Conservation (phyloP, 768 basidiomycete species). For the Leucocoprinus leucothites region DNA sequence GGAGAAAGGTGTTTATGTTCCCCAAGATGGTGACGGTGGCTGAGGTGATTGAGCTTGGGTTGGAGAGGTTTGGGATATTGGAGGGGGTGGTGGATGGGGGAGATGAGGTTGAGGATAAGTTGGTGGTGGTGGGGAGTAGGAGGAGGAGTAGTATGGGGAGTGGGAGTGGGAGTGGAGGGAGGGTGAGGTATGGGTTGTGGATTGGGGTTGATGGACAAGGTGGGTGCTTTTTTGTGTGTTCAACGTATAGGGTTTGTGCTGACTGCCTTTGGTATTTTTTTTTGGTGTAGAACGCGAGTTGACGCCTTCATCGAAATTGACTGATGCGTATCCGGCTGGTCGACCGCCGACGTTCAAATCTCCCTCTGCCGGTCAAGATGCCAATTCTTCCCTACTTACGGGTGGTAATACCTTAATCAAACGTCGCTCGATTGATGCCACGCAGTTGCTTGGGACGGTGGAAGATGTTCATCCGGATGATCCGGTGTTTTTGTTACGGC, state of each 20-base stretch:
- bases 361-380: too few relatives aligned
- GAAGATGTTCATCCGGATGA: conserved; percentile 83
- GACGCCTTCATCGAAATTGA: conserved; percentile 73
- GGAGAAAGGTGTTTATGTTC: conserved; percentile 85
- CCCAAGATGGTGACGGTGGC: conserved; percentile 95
- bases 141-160: conserved; percentile 45
- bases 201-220: conserved; percentile 64
- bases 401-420: too few relatives aligned
- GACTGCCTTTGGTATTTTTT: too few relatives aligned
- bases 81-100: conserved; percentile 99
- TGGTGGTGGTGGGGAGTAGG: conserved; percentile 74
- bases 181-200: conserved; percentile 82
- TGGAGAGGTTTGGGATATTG: conserved; percentile 92
- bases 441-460: conserved; percentile 60
- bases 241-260: conserved; percentile 1
- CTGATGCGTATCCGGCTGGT: conserved; percentile 66
- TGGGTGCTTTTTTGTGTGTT: conserved; percentile 29
- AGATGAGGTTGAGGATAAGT: conserved; percentile 95
- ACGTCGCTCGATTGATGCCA: conserved; percentile 85
- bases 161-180: conserved; percentile 46
- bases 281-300: conserved; percentile 66
- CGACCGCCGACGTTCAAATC: conserved; percentile 52
- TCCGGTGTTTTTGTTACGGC: conserved; percentile 86
- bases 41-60: conserved; percentile 88
- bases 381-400: too few relatives aligned